Conservation (phyloP, 352 stramenopile species). For the Globisporangium cylindrosporum region DNA sequence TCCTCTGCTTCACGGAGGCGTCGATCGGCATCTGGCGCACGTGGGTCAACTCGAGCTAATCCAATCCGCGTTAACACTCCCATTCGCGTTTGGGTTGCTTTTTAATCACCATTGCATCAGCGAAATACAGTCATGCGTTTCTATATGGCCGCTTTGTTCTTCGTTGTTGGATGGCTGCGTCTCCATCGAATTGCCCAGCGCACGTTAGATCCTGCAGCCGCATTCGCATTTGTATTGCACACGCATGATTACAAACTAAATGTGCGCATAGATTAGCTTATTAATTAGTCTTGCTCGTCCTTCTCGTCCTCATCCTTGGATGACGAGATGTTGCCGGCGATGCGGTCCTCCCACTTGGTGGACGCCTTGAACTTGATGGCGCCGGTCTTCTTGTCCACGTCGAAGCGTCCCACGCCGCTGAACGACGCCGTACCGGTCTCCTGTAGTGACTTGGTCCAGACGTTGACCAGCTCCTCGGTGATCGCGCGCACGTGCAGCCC, state of each 20-base stretch:
- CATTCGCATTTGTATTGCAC: too few relatives aligned
- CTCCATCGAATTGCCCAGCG: too few relatives aligned
- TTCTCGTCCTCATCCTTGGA: conserved; percentile 11
- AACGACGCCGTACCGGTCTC: conserved; percentile 41
- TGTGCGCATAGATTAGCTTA: too few relatives aligned
- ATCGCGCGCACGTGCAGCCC: conserved; percentile 40
- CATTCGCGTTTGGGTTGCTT: not conserved
- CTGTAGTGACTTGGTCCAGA: conserved; percentile 41
- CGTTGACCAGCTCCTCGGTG: conserved; percentile 36
- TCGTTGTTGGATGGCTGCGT: not conserved
- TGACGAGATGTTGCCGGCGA: conserved; percentile 42
- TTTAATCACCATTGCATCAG: not conserved
- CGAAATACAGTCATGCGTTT: not conserved
- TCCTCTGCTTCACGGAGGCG: conserved; percentile 70
- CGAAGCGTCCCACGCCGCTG: conserved; percentile 40
- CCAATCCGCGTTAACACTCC: not conserved
- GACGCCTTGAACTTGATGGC: conserved; percentile 49
- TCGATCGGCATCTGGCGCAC: conserved; percentile 68
- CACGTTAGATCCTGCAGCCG: too few relatives aligned
- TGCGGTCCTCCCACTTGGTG: conserved; percentile 30
- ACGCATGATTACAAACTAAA: not conserved
- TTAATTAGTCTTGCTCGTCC: conserved; percentile 8
- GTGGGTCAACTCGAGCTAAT: conserved; percentile 51
- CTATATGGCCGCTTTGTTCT: not conserved
- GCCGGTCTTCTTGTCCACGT: conserved; percentile 41